Evolutionary conservation across 2,329 filamentous ascomycete species (phyloP).

Genomic region (Fusarium staphyleae): DNA sequence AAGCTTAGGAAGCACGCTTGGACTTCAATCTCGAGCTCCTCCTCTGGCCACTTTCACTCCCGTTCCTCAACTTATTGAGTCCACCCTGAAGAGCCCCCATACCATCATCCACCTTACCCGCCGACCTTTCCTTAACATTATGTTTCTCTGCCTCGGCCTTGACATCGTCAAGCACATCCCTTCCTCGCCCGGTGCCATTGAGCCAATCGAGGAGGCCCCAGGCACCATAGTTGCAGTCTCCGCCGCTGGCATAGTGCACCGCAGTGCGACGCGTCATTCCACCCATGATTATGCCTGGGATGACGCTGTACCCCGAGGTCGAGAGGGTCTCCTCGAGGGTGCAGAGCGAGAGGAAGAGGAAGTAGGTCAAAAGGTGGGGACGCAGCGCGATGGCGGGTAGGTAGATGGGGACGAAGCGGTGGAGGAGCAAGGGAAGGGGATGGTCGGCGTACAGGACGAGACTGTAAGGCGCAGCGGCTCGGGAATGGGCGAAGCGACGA

Average conservation of each 20-base stretch:
- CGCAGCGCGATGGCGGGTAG: constrained; percentile 69
- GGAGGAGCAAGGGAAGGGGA: constrained; percentile 68
- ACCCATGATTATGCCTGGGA: constrained; percentile 61
- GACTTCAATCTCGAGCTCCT: constrained; percentile 41
- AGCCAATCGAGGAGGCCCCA: constrained; percentile 70
- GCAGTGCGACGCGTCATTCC: constrained; percentile 53
- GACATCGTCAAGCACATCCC: constrained; percentile 60
- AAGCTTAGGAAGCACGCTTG: constrained; percentile 19
- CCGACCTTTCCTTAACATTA: constrained; percentile 53
- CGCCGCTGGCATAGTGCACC: constrained; percentile 63
- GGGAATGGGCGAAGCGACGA: constrained; percentile 57
- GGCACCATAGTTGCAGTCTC: constrained; percentile 66
- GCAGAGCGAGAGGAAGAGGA: constrained; percentile 67
- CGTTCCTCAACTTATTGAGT: constrained; percentile 41
- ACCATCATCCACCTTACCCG: constrained; percentile 45
- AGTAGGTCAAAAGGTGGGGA: constrained; percentile 76
- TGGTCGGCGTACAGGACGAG: constrained; percentile 73
- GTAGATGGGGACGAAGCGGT: constrained; percentile 70
- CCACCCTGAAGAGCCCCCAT: constrained; percentile 46
- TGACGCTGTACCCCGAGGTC: constrained; percentile 70
- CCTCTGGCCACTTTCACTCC: constrained; percentile 38
- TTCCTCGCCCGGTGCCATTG: constrained; percentile 62
- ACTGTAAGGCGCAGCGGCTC: constrained; percentile 64
- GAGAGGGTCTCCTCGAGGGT: constrained; percentile 72
- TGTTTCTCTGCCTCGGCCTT: constrained; percentile 65